These are phyloP conservation scores for Houttuynia cordata DNA, from an alignment of 164 flowering plant genomes.

Conservation along the genomic window DNA sequence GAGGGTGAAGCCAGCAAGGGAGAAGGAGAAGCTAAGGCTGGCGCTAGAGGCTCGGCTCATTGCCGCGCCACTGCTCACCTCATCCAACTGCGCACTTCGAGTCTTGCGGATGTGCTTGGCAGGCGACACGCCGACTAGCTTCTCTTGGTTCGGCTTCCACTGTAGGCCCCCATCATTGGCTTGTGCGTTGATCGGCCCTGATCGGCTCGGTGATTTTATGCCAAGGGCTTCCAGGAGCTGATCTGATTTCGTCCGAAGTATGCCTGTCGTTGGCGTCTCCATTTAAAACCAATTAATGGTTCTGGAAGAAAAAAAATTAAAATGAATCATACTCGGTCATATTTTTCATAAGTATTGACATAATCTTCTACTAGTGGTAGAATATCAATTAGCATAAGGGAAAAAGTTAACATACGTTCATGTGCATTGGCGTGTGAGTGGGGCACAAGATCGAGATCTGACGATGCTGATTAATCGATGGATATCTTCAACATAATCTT, in stretches of 20 bases:
- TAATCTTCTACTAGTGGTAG: too few relatives aligned
- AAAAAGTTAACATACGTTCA: too few relatives aligned
- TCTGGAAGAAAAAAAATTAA: too few relatives aligned
- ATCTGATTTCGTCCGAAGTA: slow-evolving; percentile 58
- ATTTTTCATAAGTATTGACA: too few relatives aligned
- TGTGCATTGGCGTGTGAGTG: too few relatives aligned
- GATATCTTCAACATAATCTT: too few relatives aligned
- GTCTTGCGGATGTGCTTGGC: slow-evolving; percentile 62
- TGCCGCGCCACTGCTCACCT: slow-evolving; percentile 58
- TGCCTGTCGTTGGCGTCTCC: neutral
- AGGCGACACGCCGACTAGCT: slow-evolving; percentile 38
- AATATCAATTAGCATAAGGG: too few relatives aligned
- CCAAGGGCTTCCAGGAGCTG: slow-evolving; percentile 34
- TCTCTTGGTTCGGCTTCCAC: slow-evolving; percentile 46
- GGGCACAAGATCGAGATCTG: too few relatives aligned
- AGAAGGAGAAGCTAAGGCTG: slow-evolving; percentile 82
- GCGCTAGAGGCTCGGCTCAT: slow-evolving; percentile 96
- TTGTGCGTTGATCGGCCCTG: slow-evolving; percentile 16
- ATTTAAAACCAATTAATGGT: too few relatives aligned
- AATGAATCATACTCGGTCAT: too few relatives aligned
- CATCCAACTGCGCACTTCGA: slow-evolving; percentile 78
- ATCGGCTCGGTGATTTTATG: slow-evolving; percentile 37
- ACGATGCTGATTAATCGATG: too few relatives aligned
- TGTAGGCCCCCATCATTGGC: slow-evolving; percentile 17
- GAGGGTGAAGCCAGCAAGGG: slow-evolving; percentile 80